Percentiles rank a stretch among this genome's conserved stretches.
phyloP scores from a whole-genome alignment of 2,329 filamentous ascomycete genomes.

The Fusarium papillatum region DNA sequence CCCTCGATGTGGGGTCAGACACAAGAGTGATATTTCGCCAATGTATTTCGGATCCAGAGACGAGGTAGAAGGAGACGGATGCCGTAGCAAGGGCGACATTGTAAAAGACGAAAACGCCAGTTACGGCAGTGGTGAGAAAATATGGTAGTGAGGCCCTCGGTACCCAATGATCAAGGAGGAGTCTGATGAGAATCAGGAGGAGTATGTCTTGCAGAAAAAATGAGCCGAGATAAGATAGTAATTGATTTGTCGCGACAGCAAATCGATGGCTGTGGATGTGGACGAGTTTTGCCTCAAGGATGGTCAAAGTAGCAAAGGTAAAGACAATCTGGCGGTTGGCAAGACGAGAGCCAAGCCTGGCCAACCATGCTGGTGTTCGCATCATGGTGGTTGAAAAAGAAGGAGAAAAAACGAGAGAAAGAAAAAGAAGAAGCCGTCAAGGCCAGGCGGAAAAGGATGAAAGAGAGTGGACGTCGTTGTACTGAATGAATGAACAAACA shows the following conservation, averaged over 20 bases:
- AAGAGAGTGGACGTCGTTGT: neutral
- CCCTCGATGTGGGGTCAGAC: conserved; percentile 43
- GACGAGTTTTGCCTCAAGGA: neutral
- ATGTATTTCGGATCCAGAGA: conserved; percentile 47
- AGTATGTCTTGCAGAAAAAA: conserved; percentile 46
- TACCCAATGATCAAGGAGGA: neutral
- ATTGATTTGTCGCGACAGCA: neutral
- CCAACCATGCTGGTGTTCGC: neutral
- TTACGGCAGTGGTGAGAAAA: neutral
- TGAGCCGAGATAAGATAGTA: conserved; percentile 1
- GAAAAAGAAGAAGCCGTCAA: neutral
- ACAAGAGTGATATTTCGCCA: conserved; percentile 49
- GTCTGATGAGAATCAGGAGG: conserved; percentile 45
- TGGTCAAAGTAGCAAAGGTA: neutral
- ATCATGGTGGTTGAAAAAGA: neutral
- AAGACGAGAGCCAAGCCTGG: neutral
- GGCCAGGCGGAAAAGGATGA: neutral
- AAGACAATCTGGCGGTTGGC: neutral
- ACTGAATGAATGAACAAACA: neutral
- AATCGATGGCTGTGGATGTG: conserved; percentile 5
- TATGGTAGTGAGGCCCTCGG: neutral
- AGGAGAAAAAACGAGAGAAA: neutral
- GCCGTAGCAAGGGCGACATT: neutral
- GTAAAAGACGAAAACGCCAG: neutral
- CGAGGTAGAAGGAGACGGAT: conserved; percentile 44